Evolutionary conservation across 1,284 basidiomycete genomes (phyloP), one percentile per base, ranked within the genome.

Genomic region (Leccinum griseonigrum): DNA sequence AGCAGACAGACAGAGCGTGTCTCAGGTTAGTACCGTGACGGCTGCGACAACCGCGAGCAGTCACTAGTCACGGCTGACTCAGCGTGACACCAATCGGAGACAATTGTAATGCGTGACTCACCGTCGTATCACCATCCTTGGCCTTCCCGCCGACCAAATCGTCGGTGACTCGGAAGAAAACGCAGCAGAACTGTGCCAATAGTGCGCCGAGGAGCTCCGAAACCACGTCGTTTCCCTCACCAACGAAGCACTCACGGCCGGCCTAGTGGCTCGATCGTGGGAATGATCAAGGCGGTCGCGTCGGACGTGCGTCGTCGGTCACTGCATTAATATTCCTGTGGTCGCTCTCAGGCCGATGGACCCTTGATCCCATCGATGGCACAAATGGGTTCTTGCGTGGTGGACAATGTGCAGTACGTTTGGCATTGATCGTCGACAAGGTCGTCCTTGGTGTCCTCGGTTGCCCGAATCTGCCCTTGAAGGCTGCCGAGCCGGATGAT

Each of bases 371-470:
- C 29, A 95, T 96, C 67, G 94, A 96, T 71, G 94, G 94, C 9
- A 95, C 93, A 22, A 96, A 96, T 74, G 95, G 97, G 3, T 99
- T 99, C 81, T 83, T 99, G 51, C 88, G 97, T 26, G 95, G 95
- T 11, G 96, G 94, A 60, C 97, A 99, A 76, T 99, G 97, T 72
- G 97, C 97, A 5, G 94, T 99, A 31, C 99, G 97, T 76, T 82
- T 99, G 32, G 92, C 95, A 0, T 83, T 99, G 63, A 86, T 99
- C 69, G 84, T 95, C 60, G 88, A 98, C 0, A 75, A 88, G 61
- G 94, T 97, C 48, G 82, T 94, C 70, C 81, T 98, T 13, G 96
- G 95, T 22, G 89, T 97, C 22, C 22, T 51, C 13, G 50, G 50
- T 2, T 51, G 50, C 50, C 50, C 50, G 13, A 51, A 99, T 77